Base-by-base conservation (phyloP, 192 early-diverging fungal species). In the Backusella morwellensis region DNA sequence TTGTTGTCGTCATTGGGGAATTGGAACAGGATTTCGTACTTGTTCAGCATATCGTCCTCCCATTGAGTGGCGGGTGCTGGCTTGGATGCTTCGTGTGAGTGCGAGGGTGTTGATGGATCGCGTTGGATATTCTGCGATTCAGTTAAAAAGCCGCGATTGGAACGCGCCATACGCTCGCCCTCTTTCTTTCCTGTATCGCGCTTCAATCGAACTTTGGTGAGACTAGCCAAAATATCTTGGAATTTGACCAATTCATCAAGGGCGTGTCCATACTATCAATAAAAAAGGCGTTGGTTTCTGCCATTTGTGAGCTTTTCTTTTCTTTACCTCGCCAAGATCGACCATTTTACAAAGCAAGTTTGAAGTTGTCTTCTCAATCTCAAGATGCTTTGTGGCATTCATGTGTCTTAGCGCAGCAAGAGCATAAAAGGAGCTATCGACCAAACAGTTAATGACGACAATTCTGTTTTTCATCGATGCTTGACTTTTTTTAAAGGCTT, bases 281-380 rank as follows among this genome's bases (percentile, higher is more conserved):
- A 54, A 70, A 38, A 75, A 66, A 67, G 47, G 76, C 0, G 23
- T 32, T 19, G 56, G 21, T 63, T 63, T 23, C 56, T 63, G 56
- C 23, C 34, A 23, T 29, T 52, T 6, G 34, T 42, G 17, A n/a
- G 17, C 9, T 32, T 26, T 44, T 70, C 35, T 35, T 35, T 29
- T 23, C 66, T 34, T 68, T 82, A 89, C 88, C 82, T 85, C 82
- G n/a, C 82, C 86, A 54, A 89, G 38, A 36, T 85, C 80, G 14
- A 89, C 82, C 17, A 85, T 75, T 70, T 86, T 89, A 32, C 85
- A 76, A 21, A 84, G 85, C 7, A 89, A 34, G 47, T 89, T 89
- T 3, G 86, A 89, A 4, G 78, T 73, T 19, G 86, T 82, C 35
- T 89, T 89, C 70, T 87, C 86, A 26, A 89, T 77, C 47, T 89